Evolutionary conservation across 78 protist genomes (phyloP).

Genomic region (Polysphondylium violaceum): DNA sequence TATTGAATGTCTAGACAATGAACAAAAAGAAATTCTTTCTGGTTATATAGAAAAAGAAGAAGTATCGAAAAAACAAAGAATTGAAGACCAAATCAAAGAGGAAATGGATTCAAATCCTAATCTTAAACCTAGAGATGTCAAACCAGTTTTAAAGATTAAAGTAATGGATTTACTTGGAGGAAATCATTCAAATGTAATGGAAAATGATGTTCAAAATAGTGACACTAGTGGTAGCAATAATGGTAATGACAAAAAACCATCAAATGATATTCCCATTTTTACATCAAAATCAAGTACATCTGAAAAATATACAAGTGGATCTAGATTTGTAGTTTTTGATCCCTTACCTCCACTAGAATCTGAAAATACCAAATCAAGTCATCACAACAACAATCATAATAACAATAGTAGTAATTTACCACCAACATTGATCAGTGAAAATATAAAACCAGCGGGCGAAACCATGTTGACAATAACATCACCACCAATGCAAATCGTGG

Average conservation of each 20-base stretch:
- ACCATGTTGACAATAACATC: not conserved
- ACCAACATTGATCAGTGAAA: no score
- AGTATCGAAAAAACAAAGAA: not conserved
- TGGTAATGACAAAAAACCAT: not conserved
- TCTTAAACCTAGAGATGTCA: slow-evolving; percentile 15
- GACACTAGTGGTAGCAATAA: no score
- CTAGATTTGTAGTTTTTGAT: slow-evolving; percentile 3
- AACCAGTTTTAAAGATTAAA: slow-evolving; percentile 15
- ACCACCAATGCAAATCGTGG: slow-evolving; percentile 6
- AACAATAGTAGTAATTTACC: no score
- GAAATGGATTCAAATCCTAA: slow-evolving; percentile 1
- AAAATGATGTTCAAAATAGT: no score
- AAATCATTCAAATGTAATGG: not conserved
- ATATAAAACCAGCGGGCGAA: no score
- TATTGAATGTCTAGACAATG: slow-evolving; percentile 2
- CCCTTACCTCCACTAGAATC: not conserved
- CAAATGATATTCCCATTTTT: not conserved
- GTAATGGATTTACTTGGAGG: not conserved
- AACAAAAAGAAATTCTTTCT: slow-evolving; percentile 11
- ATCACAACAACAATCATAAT: no score
- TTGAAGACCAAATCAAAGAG: not conserved
- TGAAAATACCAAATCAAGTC: no score
- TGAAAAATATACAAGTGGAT: not conserved
- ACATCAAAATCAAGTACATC: not conserved
- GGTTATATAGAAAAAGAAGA: not conserved